phyloP scores from a whole-genome alignment of 495 filamentous ascomycete genomes.

The Aspergillus hancockii region DNA sequence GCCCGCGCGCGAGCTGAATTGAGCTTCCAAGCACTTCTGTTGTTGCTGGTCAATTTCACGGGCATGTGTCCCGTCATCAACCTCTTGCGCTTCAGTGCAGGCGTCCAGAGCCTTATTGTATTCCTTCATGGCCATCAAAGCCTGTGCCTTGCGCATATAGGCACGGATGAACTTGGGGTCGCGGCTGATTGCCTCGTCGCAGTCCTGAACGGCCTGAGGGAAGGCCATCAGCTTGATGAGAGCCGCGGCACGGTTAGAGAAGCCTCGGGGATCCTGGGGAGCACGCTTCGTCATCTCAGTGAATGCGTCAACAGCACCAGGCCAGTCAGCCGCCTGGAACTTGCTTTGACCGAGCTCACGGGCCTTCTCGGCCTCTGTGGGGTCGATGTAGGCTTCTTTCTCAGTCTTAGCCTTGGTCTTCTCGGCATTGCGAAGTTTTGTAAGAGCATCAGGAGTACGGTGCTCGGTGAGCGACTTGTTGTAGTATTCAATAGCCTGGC shows the following conservation, averaged over 20 bases:
- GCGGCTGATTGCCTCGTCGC: conserved; percentile 84
- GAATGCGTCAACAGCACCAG: conserved; percentile 92
- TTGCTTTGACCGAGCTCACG: conserved; percentile 92
- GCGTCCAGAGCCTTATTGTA: conserved; percentile 91
- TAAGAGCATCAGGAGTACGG: conserved; percentile 89
- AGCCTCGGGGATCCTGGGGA: conserved; percentile 90
- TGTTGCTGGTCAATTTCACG: conserved; percentile 92
- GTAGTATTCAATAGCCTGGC: conserved; percentile 84
- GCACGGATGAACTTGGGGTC: conserved; percentile 94
- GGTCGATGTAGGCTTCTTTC: conserved; percentile 81
- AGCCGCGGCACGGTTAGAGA: conserved; percentile 94
- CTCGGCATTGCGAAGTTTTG: conserved; percentile 91
- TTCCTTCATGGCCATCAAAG: conserved; percentile 93
- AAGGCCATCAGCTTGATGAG: conserved; percentile 96
- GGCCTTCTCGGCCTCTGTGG: conserved; percentile 90
- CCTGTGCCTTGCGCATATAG: conserved; percentile 92
- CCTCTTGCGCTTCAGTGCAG: conserved; percentile 74
- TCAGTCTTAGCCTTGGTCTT: conserved; percentile 79
- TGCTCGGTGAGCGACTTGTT: conserved; percentile 93
- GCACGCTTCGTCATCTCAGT: conserved; percentile 96
- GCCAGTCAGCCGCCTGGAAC: conserved; percentile 97
- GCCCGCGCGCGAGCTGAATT: conserved; percentile 84
- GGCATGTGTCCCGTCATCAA: conserved; percentile 78
- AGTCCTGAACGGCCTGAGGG: conserved; percentile 89
- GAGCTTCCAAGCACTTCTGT: conserved; percentile 89